Percentiles rank a stretch among this genome's conserved stretches.
These are phyloP conservation scores for Plasmodium relictum DNA, from an alignment of 169 alveolate genomes.

Conservation along the genomic window DNA sequence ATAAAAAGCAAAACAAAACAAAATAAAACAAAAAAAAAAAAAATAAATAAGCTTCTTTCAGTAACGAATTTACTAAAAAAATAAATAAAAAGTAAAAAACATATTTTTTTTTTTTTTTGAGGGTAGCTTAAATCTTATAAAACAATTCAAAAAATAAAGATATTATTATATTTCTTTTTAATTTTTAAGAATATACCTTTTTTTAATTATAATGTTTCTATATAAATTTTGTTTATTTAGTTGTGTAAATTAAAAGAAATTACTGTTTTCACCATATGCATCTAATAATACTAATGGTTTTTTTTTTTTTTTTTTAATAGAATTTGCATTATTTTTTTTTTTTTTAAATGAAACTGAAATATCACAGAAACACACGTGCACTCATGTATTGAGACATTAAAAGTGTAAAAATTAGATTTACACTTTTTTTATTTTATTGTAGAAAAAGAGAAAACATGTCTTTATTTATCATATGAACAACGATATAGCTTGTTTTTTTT, in stretches of 20 bases:
- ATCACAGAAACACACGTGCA: slow-evolving; percentile 9
- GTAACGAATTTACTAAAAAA: neutral
- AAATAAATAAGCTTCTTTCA: neutral
- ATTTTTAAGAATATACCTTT: slow-evolving; percentile 15
- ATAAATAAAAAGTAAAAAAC: neutral
- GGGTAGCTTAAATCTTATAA: slow-evolving; percentile 1
- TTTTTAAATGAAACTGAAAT: neutral
- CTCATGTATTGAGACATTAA: neutral
- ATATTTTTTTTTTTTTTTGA: neutral
- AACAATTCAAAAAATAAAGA: slow-evolving; percentile 10
- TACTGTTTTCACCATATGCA: neutral
- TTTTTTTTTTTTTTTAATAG: slow-evolving; percentile 4
- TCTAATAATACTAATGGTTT: neutral
- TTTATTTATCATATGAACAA: neutral
- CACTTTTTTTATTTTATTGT: neutral
- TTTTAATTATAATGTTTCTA: neutral
- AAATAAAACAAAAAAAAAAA: neutral
- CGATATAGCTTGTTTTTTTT: neutral
- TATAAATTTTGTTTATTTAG: neutral
- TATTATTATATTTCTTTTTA: slow-evolving; percentile 4
- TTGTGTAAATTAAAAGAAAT: neutral
- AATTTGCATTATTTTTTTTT: slow-evolving; percentile 8
- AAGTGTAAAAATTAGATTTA: neutral
- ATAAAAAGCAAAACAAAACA: neutral
- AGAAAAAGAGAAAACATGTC: neutral